Evolutionary conservation across 2,329 filamentous ascomycete species (phyloP).

Genomic region (Talaromyces albobiverticillius): DNA sequence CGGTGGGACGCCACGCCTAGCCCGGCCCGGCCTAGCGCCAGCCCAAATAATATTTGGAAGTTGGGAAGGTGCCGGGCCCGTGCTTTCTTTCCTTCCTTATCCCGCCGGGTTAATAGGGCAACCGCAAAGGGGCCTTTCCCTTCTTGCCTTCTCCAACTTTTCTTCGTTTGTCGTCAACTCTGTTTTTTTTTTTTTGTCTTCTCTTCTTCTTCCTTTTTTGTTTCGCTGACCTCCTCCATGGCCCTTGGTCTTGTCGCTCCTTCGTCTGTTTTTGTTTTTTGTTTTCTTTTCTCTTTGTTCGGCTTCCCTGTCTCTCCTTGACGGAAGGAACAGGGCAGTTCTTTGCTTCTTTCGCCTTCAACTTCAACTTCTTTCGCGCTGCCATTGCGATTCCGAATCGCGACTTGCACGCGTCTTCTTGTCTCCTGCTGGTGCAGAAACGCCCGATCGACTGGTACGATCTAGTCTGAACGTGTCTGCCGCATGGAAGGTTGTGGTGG

Average conservation of each 20-base stretch:
- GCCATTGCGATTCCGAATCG: background rate
- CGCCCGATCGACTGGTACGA: background rate
- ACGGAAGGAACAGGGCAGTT: slow-evolving; percentile 5
- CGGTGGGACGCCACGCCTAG: slow-evolving; percentile 1
- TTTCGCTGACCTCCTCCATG: slow-evolving; percentile 9
- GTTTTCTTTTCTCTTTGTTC: slow-evolving; percentile 11
- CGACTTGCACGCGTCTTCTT: background rate
- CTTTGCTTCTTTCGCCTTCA: background rate
- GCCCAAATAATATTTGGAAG: slow-evolving; percentile 4
- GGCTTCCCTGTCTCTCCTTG: slow-evolving; percentile 9
- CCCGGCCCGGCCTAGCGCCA: background rate
- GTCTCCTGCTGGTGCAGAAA: background rate
- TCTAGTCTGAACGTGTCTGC: background rate
- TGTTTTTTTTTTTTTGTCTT: slow-evolving; percentile 22
- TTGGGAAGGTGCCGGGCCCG: background rate
- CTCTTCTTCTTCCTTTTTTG: slow-evolving; percentile 17
- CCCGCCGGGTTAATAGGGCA: background rate
- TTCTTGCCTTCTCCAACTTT: background rate
- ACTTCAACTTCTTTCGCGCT: background rate
- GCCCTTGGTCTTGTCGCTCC: slow-evolving; percentile 8
- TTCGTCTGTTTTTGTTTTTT: slow-evolving; percentile 22
- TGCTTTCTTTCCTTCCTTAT: background rate
- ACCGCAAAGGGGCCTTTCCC: background rate
- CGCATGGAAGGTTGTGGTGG: background rate
- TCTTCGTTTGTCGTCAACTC: too few relatives aligned